Conservation (phyloP, 345 rosid species). For the Eucalyptus brandiana region DNA sequence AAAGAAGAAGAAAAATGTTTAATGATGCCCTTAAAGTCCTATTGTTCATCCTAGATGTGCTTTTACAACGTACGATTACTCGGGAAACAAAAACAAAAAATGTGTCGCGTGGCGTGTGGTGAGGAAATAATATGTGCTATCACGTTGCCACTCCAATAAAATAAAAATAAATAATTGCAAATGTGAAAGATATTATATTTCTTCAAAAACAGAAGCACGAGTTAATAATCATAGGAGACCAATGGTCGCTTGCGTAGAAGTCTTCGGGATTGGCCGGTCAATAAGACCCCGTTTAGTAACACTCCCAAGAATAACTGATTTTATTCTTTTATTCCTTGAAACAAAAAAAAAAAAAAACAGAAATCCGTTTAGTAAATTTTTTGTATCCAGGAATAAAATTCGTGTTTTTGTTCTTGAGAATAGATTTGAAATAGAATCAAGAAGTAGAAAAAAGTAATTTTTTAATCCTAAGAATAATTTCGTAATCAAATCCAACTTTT, state of each 20-base stretch:
- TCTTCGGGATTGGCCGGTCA: background rate
- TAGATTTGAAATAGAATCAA: no score
- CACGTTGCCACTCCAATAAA: background rate
- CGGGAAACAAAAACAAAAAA: background rate
- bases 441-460: no score
- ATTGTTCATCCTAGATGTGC: background rate
- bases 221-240: background rate
- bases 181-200: background rate
- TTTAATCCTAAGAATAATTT: fast-evolving
- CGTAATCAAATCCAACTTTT: no score
- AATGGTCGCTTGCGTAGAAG: background rate
- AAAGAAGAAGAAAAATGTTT: background rate
- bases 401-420: no score
- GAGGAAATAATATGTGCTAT: background rate
- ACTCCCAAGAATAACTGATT: no score
- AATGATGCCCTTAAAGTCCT: background rate
- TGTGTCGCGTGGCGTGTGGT: background rate
- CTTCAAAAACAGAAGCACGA: background rate
- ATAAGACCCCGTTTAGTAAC: no score
- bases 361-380: no score
- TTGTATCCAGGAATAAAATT: fast-evolving
- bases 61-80: background rate
- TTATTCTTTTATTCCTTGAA: no score
- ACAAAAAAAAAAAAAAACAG: no score
- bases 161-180: background rate